Evolutionary conservation across 768 basidiomycete species (phyloP).

Genomic region (Pleurotus cornucopiae): DNA sequence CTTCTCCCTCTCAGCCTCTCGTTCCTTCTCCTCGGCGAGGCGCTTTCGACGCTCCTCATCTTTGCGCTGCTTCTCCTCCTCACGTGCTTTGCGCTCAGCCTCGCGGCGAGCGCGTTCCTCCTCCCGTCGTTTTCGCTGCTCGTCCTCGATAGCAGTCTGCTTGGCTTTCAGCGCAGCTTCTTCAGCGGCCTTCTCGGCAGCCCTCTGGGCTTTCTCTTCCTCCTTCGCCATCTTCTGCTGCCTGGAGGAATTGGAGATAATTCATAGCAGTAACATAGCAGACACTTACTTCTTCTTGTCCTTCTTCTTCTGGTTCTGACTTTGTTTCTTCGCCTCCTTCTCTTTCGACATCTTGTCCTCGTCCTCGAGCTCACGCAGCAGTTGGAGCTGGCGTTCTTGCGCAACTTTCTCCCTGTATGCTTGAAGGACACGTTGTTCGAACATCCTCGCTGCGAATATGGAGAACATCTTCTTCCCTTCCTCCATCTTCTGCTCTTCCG

Average conservation of each 20-base stretch:
- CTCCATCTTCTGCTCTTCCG: constrained; percentile 98
- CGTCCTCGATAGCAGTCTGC: constrained; percentile 76
- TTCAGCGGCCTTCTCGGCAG: constrained; percentile 84
- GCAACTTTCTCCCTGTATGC: constrained; percentile 97
- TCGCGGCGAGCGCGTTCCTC: constrained; percentile 85
- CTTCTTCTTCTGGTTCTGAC: constrained; percentile 99
- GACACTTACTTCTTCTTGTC: constrained; percentile 78
- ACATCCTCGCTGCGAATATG: constrained; percentile 99
- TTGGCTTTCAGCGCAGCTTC: constrained; percentile 76
- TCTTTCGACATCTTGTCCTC: constrained; percentile 87
- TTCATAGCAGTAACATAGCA: constrained; percentile 5
- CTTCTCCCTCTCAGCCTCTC: constrained; percentile 70
- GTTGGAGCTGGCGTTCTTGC: constrained; percentile 89
- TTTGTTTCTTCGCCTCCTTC: constrained; percentile 89
- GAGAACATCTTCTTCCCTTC: constrained; percentile 99
- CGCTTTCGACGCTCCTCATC: constrained; percentile 83
- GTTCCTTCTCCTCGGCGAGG: constrained; percentile 74
- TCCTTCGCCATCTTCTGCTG: constrained; percentile 92
- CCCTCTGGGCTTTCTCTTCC: constrained; percentile 78
- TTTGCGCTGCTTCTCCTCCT: constrained; percentile 79
- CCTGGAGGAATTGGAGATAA: constrained; percentile 36
- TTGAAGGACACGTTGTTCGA: constrained; percentile 95
- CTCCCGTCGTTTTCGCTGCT: constrained; percentile 74
- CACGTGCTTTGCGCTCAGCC: constrained; percentile 65
- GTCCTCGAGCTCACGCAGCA: constrained; percentile 92